These are phyloP conservation scores for Cordyceps farinosa DNA, from an alignment of 2,329 filamentous ascomycete genomes.

Conservation along the genomic window DNA sequence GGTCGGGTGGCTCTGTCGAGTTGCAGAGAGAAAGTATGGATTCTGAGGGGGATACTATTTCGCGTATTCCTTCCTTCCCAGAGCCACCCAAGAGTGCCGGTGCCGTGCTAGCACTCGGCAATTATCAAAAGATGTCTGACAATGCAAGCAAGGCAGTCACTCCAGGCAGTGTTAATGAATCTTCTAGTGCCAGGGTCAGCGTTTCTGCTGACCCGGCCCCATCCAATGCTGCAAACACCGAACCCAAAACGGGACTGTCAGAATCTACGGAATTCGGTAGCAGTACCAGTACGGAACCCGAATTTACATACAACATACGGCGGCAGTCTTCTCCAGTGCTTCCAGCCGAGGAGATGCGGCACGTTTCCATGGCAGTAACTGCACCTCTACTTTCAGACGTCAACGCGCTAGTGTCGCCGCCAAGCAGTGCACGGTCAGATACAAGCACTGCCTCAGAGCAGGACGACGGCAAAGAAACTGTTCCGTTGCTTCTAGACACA, in stretches of 20 bases:
- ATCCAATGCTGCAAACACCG: slow-evolving; percentile 4
- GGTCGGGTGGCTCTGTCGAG: slow-evolving; percentile 46
- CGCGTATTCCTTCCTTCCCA: slow-evolving; percentile 50
- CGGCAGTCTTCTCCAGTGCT: slow-evolving; percentile 51
- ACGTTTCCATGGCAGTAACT: slow-evolving; percentile 8
- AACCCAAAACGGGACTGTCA: background rate
- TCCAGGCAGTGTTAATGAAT: background rate
- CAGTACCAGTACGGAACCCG: slow-evolving; percentile 2
- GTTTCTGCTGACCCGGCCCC: slow-evolving; percentile 3
- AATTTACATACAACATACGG: slow-evolving; percentile 26
- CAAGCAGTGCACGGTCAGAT: slow-evolving; percentile 7
- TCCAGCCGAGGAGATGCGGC: slow-evolving; percentile 34
- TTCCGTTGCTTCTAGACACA: slow-evolving; percentile 45
- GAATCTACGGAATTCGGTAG: slow-evolving; percentile 6
- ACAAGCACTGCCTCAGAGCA: background rate
- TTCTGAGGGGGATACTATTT: slow-evolving; percentile 44
- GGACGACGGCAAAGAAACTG: slow-evolving; percentile 28
- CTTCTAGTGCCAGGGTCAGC: background rate
- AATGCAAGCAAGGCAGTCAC: background rate
- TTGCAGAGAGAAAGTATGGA: slow-evolving; percentile 45
- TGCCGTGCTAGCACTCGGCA: background rate
- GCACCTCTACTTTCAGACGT: background rate
- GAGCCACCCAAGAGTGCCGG: slow-evolving; percentile 43
- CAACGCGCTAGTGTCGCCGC: background rate
- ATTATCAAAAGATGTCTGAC: background rate